These are phyloP conservation scores for Metschnikowia gruessii DNA, from an alignment of 805 yeast species.

Conservation along the genomic window DNA sequence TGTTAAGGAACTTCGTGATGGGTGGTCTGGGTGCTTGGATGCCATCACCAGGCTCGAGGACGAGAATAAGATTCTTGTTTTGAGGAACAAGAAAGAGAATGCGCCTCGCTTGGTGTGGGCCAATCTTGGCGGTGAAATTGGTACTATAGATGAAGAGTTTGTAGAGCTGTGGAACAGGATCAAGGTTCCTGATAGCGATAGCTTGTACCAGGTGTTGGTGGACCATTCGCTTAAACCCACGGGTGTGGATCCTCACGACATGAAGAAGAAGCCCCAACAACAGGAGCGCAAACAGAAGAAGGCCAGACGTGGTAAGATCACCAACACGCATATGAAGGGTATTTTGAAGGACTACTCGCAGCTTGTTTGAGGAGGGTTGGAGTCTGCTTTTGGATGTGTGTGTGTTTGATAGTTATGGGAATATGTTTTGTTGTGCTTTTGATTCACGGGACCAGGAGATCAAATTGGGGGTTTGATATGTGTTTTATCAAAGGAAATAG, in stretches of 20 bases:
- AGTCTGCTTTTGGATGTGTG: too few relatives aligned
- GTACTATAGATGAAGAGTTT: constrained; percentile 75
- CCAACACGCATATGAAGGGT: constrained; percentile 96
- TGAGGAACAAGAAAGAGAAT: constrained; percentile 89
- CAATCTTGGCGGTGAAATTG: constrained; percentile 70
- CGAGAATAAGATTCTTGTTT: constrained; percentile 72
- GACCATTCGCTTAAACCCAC: constrained; percentile 94
- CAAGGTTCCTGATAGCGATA: constrained; percentile 77
- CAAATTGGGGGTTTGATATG: too few relatives aligned
- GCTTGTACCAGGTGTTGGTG: constrained; percentile 71
- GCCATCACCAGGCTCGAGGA: constrained; percentile 77
- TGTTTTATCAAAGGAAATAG: too few relatives aligned
- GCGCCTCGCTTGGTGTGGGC: constrained; percentile 94
- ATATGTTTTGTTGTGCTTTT: too few relatives aligned
- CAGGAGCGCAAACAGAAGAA: constrained; percentile 80
- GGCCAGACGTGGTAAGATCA: constrained; percentile 88
- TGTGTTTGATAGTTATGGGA: too few relatives aligned
- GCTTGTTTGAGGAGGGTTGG: constrained; percentile 30
- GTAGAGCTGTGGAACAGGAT: constrained; percentile 76
- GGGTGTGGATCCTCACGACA: constrained; percentile 94
- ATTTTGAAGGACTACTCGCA: constrained; percentile 79
- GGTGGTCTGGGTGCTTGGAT: constrained; percentile 88
- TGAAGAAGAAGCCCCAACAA: constrained; percentile 59
- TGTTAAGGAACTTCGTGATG: constrained; percentile 80
- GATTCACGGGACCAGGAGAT: too few relatives aligned